Evolutionary conservation across 331 rosid species (phyloP), one percentile per base, ranked within the genome.

Genomic region (Saraca asoca): DNA sequence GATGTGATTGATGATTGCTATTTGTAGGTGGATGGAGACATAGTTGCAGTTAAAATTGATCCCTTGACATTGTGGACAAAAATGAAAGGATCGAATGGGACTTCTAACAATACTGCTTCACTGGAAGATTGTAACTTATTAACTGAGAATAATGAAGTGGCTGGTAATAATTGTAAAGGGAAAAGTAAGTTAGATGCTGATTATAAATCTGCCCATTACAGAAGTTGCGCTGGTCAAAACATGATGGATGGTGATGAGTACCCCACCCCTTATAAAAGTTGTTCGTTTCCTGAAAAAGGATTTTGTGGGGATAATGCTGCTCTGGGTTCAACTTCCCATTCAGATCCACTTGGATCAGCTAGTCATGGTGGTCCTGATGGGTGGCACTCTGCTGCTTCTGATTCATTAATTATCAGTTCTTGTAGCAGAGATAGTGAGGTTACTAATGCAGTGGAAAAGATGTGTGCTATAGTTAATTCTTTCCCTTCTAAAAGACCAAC

Each of bases 1-100:
- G 39, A 68, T 56, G 55, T 17, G 17, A 74, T 63, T 75, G 18
- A 68, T 53, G 65, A 68, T 67, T 67, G 18, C 67, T 71, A 24
- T 80, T 50, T 82, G 79, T 41, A 94, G 96, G 80, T 90, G 73
- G 97, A 90, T 76, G 97, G 99, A 41, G 99, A 94, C 73, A 72
- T 80, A 55, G 97, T 94, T 59, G 97, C 81, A n/a, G 51, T 94
- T 29, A 86, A 68, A 85, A 49, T 90, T 68, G 95, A 90, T 68
- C 91, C 90, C 57, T 69, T 84, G 58, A 24, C 87, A 15, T 73
- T 67, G 52, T 94, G 99, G 97, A 75, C 88, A 39, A 83, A 71
- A 85, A 90, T 88, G 91, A 94, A 90, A 75, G 96, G 96, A 59
- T 48, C 85, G 18, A 84, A 62, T 9, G 86, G 70, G 51, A 50